Percentiles rank a stretch among this genome's conserved stretches.
Evolutionary conservation across 2,329 filamentous ascomycete genomes (phyloP).

Genomic region (Cercospora zeina): DNA sequence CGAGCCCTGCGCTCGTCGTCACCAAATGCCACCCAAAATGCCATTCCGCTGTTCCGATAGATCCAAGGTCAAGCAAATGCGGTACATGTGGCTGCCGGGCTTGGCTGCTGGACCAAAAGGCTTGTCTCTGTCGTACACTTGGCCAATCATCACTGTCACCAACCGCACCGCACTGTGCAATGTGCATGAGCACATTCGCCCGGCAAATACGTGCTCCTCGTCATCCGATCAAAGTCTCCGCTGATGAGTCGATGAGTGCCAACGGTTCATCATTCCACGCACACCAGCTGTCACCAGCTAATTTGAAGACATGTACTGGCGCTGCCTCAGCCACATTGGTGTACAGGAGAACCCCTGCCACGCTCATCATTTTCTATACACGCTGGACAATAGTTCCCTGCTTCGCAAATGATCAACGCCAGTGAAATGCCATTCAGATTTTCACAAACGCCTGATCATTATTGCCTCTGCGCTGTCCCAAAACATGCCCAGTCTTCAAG

Average conservation of each 20-base stretch:
- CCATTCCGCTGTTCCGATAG: slow-evolving; percentile 1
- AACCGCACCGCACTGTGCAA: background rate
- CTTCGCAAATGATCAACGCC: background rate
- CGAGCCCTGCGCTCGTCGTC: background rate
- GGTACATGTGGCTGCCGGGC: background rate
- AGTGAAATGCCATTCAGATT: background rate
- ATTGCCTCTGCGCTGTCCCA: background rate
- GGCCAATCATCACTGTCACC: background rate
- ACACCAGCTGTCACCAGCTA: background rate
- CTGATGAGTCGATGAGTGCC: too few species aligned
- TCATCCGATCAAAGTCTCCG: background rate
- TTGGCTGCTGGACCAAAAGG: background rate
- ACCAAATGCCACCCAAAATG: background rate
- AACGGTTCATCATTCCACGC: too few species aligned
- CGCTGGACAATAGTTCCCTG: background rate
- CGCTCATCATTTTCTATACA: background rate
- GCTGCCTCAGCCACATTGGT: background rate
- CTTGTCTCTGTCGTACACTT: background rate
- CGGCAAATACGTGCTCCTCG: too few species aligned
- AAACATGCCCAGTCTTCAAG: background rate
- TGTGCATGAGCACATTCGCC: background rate
- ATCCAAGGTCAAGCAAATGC: background rate
- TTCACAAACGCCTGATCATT: too few species aligned
- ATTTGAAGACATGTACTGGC: background rate
- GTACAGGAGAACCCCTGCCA: background rate